phyloP scores from a whole-genome alignment of 139 green algal species.

The Edaphochlamys debaryana region DNA sequence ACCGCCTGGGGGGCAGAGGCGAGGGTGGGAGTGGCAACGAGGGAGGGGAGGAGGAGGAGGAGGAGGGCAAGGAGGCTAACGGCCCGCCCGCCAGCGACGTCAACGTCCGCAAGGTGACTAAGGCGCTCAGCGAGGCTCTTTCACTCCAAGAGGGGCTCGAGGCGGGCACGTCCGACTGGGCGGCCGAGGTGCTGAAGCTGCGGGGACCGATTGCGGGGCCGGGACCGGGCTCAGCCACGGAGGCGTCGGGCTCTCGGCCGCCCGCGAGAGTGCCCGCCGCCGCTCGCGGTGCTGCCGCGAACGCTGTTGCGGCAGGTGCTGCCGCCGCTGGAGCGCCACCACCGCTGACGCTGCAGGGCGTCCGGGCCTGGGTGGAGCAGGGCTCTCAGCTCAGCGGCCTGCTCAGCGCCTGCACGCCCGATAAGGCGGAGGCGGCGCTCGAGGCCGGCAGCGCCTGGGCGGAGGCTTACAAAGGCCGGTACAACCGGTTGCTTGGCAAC shows the following conservation, averaged over 20 bases:
- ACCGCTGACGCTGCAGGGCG: not conserved
- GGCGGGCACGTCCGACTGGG: not conserved
- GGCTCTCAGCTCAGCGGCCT: not conserved
- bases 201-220: no score
- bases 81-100: no score
- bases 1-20: no score
- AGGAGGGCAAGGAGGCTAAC: not conserved
- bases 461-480: not conserved
- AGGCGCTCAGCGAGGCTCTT: not conserved
- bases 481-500: not conserved
- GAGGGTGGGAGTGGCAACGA: no score
- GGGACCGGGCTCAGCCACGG: no score
- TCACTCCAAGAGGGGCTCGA: not conserved
- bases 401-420: not conserved
- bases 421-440: not conserved
- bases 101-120: not conserved
- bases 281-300: no score
- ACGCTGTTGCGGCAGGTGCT: no score
- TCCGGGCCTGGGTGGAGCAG: not conserved
- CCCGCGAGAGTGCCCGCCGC: no score
- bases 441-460: not conserved
- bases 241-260: no score
- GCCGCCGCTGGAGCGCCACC: no score
- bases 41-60: not conserved
- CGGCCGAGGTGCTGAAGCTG: not conserved